Evolutionary conservation across 305 asterid species (phyloP).

Genomic region (Solanum hybrid): DNA sequence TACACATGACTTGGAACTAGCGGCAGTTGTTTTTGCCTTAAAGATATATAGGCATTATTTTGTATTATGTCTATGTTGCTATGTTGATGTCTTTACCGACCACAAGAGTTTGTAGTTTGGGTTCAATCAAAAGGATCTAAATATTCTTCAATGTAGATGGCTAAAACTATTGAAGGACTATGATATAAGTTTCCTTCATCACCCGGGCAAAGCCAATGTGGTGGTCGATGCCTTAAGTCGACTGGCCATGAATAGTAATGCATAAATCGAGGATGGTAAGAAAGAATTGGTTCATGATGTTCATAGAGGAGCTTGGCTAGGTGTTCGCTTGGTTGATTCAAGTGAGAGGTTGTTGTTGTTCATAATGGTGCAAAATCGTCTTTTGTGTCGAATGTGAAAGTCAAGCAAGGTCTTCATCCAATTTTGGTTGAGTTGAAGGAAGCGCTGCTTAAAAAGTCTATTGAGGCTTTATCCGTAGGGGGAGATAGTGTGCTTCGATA

Average conservation of each 20-base stretch:
- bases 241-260: neutral
- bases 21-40: neutral
- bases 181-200: neutral
- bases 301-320: neutral
- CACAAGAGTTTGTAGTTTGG: neutral
- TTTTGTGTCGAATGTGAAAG: neutral
- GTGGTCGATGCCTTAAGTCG: neutral
- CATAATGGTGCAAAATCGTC: neutral
- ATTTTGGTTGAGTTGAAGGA: neutral
- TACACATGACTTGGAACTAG: neutral
- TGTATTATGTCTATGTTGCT: neutral
- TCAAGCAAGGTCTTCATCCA: neutral
- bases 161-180: neutral
- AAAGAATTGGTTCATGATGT: neutral
- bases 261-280: neutral
- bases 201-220: neutral
- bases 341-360: neutral
- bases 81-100: neutral
- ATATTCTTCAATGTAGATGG: neutral
- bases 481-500: neutral
- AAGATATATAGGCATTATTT: neutral
- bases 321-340: neutral
- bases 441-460: neutral
- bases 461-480: neutral
- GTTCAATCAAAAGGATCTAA: neutral